Conservation (phyloP, 176 grass and related monocot species). For the Eleusine coracana region DNA sequence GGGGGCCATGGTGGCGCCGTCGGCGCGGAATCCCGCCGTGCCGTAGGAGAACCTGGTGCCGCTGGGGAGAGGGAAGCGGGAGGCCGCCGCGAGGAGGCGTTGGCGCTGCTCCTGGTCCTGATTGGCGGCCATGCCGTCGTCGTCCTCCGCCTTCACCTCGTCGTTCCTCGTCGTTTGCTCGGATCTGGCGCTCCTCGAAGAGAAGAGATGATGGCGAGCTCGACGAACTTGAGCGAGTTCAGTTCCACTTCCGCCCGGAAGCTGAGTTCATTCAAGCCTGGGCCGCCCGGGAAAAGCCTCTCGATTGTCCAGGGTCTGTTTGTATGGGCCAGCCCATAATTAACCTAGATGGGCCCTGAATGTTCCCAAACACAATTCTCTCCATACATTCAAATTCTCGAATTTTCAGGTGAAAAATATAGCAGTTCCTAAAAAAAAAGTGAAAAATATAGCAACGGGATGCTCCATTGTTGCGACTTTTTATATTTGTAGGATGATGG, state of each 20-base stretch:
- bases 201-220: background rate
- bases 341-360: no score
- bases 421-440: no score
- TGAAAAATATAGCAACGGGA: no score
- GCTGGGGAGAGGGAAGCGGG: slow-evolving; percentile 63
- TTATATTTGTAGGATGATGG: no score
- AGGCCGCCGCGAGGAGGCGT: slow-evolving; percentile 54
- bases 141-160: background rate
- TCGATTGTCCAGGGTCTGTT: background rate
- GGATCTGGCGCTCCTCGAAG: background rate
- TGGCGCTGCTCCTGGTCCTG: slow-evolving; percentile 45
- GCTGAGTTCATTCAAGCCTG: background rate
- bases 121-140: background rate
- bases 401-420: no score
- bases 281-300: background rate
- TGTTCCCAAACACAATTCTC: no score
- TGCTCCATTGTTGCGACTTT: no score
- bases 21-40: slow-evolving; percentile 79
- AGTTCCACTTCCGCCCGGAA: background rate
- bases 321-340: background rate
- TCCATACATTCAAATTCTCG: no score
- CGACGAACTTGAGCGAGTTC: background rate
- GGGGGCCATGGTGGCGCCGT: slow-evolving; percentile 64
- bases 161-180: background rate
- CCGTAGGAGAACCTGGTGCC: slow-evolving; percentile 72